Evolutionary conservation across 2,329 filamentous ascomycete species (phyloP).

Genomic region (Venturia asperata): DNA sequence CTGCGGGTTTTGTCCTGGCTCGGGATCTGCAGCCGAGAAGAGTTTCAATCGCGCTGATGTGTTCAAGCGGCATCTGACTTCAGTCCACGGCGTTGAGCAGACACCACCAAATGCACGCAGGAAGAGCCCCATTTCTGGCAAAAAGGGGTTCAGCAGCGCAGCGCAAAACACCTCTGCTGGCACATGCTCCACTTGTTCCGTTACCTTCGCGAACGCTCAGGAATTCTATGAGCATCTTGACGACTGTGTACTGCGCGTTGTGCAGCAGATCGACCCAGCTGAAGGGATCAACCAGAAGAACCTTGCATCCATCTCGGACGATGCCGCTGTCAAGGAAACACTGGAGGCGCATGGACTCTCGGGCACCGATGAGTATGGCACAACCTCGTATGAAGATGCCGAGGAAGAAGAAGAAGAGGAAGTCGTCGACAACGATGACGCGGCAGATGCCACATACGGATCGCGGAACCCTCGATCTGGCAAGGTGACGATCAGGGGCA

Average conservation of each 20-base stretch:
- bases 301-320: slow-evolving; percentile 35
- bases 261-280: slow-evolving; percentile 39
- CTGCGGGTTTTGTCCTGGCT: slow-evolving; percentile 87
- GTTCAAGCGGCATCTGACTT: slow-evolving; percentile 88
- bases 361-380: slow-evolving; percentile 39
- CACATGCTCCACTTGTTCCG: slow-evolving; percentile 79
- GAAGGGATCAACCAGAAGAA: slow-evolving; percentile 39
- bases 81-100: slow-evolving; percentile 87
- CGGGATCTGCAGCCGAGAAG: slow-evolving; percentile 83
- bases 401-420: slow-evolving; percentile 57
- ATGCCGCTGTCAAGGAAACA: slow-evolving; percentile 34
- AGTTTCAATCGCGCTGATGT: slow-evolving; percentile 93
- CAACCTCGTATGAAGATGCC: slow-evolving; percentile 44
- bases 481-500: slow-evolving; percentile 43
- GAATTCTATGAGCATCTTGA: slow-evolving; percentile 91
- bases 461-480: slow-evolving; percentile 35
- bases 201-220: slow-evolving; percentile 71
- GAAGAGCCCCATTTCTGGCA: slow-evolving; percentile 46
- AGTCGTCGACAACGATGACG: slow-evolving; percentile 45
- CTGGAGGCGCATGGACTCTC: slow-evolving; percentile 34
- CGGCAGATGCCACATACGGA: slow-evolving; percentile 47
- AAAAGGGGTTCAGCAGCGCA: slow-evolving; percentile 61
- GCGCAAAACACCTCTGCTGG: slow-evolving; percentile 60
- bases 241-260: slow-evolving; percentile 53
- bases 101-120: slow-evolving; percentile 86